Evolutionary conservation across 2,329 filamentous ascomycete species (phyloP), one percentile per base, ranked within the genome.

Genomic region (Blastomyces gilchristii): DNA sequence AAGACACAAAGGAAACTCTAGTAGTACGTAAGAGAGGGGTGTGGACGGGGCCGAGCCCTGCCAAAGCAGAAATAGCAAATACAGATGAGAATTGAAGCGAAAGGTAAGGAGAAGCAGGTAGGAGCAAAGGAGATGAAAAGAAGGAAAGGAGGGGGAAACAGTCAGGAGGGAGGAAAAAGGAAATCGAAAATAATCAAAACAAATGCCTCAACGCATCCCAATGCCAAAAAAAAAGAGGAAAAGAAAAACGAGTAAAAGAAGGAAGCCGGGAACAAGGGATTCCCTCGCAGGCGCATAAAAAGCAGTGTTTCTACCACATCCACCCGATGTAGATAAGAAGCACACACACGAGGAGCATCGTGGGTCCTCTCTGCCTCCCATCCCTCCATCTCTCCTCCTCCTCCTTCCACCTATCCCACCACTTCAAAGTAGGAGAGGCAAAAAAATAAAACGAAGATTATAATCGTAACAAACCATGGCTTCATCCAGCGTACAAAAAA

Each of bases 171-270:
- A n/a, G 12, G 54, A 43, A 63, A 59, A 50, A 54, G 31, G 53
- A 25, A 61, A 43, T 62, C 1, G 31, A 45, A 65, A 60, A 64
- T 62, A 63, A 57, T 63, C 54, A 66, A 56, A 61, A 31, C 53
- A 59, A 64, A 66, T 64, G 52, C 65, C 62, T 67, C 68, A 63
- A 68, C 65, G 67, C 66, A 66, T 63, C 67, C 62, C 67, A 66
- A 65, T 68, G 68, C 66, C 67, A 64, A 62, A 49, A 65, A 63
- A 64, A 64, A 69, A 69, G 63, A 39, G 53, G 34, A 37, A 37
- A 63, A 65, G 63, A 34, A 39, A 61, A 58, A 37, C 1, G 34
- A 8, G 34, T 47, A 63, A 65, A 64, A 34, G 37, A 61, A 58
- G 54, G 64, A n/a, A 34, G 39, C 4, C 25, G 47, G 61, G 50